Evolutionary conservation across 257 asterid species (phyloP), one percentile per base, ranked within the genome.

Genomic region (Capsicum chinense): DNA sequence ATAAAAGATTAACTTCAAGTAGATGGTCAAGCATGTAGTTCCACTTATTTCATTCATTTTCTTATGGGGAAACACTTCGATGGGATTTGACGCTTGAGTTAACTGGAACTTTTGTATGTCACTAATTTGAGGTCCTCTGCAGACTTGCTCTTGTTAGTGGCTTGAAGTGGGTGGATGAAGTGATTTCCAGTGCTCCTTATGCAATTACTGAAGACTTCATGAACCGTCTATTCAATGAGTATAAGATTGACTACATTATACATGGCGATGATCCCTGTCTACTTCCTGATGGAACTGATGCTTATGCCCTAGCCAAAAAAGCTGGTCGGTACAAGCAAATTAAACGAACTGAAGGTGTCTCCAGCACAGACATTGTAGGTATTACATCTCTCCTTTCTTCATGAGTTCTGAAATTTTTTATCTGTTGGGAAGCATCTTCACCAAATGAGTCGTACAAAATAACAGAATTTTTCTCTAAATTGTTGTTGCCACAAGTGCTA

Each of bases 311-410:
- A 47, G 98, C 99, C 19, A 95, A 94, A 89, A 94, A 91, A 89
- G 99, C 84, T 71, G 99, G 99, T 83, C 97, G 98, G 35, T 95
- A 95, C 93, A 93, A 94, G 92, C 98, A 95, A 91, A 95, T 95
- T 68, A 95, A 94, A 88, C 98, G 98, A 56, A 95, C 99, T 60
- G 98, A 95, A 90, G 99, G 99, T 52, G 98, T 95, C 89, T 95
- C 99, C 74, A 94, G 99, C 92, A 95, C 98, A 56, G 98, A 94
- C 90, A 94, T 95, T 87, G 98, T 95, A 92, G 99, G 99, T 95
- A 94, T 81, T 87, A 89, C 84, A 88, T 83, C 88, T 89, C 60
- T 85, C 90, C 82, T 85, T 50, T 69, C 88, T 85, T 50, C 79
- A 84, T 52, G 26, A 84, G 39, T 16, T 39, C 39, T 58, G 35